Base-by-base conservation (phyloP, 176 grass and related monocot genomes). In the Musa acuminata region DNA sequence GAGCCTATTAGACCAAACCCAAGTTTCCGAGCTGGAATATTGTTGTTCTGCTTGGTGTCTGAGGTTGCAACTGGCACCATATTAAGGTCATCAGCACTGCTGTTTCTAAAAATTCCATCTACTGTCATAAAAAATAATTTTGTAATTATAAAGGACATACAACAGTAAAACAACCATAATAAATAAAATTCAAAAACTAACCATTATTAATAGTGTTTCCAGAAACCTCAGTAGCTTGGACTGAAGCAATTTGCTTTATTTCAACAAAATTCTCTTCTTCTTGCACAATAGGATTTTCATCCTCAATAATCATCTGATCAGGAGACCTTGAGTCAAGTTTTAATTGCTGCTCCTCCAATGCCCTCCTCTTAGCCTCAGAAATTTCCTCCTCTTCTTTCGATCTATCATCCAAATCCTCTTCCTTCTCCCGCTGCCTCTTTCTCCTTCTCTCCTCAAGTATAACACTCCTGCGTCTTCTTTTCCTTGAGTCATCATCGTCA, bases 1-100 rank as follows among this genome's bases (percentile, higher is more conserved):
- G 83, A 95, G 17, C 96, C 83, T 14, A 91, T 87, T 77, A 99
- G 77, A 65, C 96, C 96, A 75, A 99, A 99, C 35, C 96, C 96
- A 52, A 99, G 79, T 77, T 89, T 99, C 81, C 93, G 89, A 84
- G 88, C 55, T 48, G 86, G 86, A 73, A 52, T 82, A 72, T 75
- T 91, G 71, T 13, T 94, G 68, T 87, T 95, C 82, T 91, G 90
- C 65, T 85, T 95, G 55, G 70, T 51, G 65, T 91, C 87, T 27
- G 74, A 57, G 72, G 74, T 64, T 65, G 77, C 80, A 49, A 64
- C 73, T 43, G 50, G 83, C 50, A 13, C 13, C 73, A 74, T 82
- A 66, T 14, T 73, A 54, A 73, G 52, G 66, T 87, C 87, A 21
- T 89, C 84, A 66, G 53, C 43, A 13, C 55, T 77, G 63, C 55